phyloP scores from a whole-genome alignment of 371 early-diverging fungal species.

The Phascolomyces articulosus region DNA sequence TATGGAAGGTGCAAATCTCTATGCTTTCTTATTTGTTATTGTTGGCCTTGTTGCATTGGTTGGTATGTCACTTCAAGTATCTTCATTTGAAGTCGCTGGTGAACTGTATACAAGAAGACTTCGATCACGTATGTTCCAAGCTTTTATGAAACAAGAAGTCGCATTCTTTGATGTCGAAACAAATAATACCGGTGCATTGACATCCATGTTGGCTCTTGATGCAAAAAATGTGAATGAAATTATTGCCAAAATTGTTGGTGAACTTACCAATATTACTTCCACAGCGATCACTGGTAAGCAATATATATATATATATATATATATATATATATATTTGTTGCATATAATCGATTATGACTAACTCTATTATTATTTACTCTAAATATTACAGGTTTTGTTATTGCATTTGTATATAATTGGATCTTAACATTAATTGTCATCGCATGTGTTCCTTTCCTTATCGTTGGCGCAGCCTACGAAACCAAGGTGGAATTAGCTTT shows the following conservation, averaged over 20 bases:
- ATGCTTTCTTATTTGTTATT: constrained; percentile 71
- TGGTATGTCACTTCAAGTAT: constrained; percentile 26
- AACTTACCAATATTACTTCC: constrained; percentile 46
- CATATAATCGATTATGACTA: too few species aligned
- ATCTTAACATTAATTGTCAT: constrained; percentile 51
- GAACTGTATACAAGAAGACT: constrained; percentile 59
- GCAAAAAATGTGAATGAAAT: constrained; percentile 67
- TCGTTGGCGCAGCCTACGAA: constrained; percentile 29
- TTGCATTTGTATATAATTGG: constrained; percentile 50
- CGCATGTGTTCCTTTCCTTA: constrained; percentile 37
- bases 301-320: background rate
- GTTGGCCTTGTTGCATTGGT: constrained; percentile 48
- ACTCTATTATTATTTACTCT: background rate
- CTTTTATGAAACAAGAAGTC: constrained; percentile 73
- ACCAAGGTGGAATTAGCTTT: constrained; percentile 25
- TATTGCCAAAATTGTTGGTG: constrained; percentile 65
- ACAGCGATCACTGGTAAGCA: constrained; percentile 33
- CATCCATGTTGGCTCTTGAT: constrained; percentile 78
- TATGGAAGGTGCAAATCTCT: constrained; percentile 59
- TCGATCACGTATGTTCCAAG: constrained; percentile 49
- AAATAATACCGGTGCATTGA: constrained; percentile 78
- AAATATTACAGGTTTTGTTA: constrained; percentile 18
- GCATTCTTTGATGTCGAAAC: constrained; percentile 82
- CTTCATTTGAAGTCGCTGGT: constrained; percentile 40
- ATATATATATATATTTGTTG: too few species aligned